These are phyloP conservation scores for Crithidia thermophila DNA, from an alignment of 208 protist genomes.

Conservation along the genomic window DNA sequence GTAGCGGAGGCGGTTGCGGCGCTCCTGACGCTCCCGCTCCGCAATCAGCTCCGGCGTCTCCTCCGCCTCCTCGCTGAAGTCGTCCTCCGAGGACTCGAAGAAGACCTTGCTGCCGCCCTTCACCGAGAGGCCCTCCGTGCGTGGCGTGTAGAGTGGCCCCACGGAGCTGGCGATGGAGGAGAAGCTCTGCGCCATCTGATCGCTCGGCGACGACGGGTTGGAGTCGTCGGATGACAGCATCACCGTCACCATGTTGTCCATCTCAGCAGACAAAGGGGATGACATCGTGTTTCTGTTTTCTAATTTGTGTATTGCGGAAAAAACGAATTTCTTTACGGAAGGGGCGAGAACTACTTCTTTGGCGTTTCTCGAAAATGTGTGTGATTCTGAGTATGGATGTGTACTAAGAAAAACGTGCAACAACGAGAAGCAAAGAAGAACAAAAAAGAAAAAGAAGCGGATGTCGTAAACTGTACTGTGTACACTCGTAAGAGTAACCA, in stretches of 20 bases:
- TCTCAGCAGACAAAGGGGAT: constrained; percentile 10
- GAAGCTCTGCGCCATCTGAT: constrained; percentile 33
- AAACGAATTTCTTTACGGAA: too few relatives aligned
- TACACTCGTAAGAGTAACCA: constrained; percentile 18
- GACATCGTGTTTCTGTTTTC: constrained; percentile 1
- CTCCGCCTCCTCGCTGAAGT: constrained; percentile 20
- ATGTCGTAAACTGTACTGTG: constrained; percentile 13
- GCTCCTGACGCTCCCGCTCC: constrained; percentile 24
- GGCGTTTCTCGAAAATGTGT: too few relatives aligned
- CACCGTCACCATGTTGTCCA: constrained; percentile 18
- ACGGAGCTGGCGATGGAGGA: constrained; percentile 46
- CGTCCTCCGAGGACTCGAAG: constrained; percentile 31
- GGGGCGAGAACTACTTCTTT: too few relatives aligned
- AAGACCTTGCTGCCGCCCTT: constrained; percentile 22
- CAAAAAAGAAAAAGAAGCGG: constrained; percentile 6
- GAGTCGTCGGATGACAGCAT: constrained; percentile 33
- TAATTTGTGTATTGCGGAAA: not conserved
- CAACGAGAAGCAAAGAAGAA: not conserved
- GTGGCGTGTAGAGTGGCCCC: constrained; percentile 32
- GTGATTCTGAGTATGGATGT: too few relatives aligned
- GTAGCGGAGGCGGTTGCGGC: constrained; percentile 27
- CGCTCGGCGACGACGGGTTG: constrained; percentile 25
- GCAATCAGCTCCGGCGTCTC: constrained; percentile 22
- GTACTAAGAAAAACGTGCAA: too few relatives aligned
- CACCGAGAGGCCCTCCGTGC: constrained; percentile 12